These are phyloP conservation scores for Extremus antarcticus DNA, from an alignment of 495 filamentous ascomycete species.

Conservation along the genomic window DNA sequence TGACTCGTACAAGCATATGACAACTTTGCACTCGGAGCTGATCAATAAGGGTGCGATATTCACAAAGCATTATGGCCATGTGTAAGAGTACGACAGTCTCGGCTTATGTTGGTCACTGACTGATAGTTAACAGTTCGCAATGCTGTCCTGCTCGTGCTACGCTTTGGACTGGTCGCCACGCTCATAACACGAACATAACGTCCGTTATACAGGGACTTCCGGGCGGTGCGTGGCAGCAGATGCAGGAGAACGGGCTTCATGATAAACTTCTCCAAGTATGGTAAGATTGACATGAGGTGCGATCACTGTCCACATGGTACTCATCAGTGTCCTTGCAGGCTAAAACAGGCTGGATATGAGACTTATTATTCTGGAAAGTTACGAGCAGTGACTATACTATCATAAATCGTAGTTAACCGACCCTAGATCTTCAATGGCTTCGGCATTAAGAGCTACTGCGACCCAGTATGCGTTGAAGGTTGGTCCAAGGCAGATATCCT, in stretches of 20 bases:
- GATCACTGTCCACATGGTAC: no score
- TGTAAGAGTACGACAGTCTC: background rate
- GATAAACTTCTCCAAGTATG: slow-evolving; percentile 54
- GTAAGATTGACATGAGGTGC: no score
- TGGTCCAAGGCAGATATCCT: slow-evolving; percentile 53
- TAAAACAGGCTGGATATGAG: slow-evolving; percentile 55
- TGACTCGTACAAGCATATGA: background rate
- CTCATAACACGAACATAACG: slow-evolving; percentile 68
- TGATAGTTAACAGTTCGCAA: background rate
- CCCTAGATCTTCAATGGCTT: slow-evolving; percentile 44
- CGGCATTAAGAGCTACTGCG: slow-evolving; percentile 19
- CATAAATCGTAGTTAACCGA: background rate
- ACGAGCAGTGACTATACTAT: background rate
- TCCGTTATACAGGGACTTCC: slow-evolving; percentile 43
- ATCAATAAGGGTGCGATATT: slow-evolving; percentile 2
- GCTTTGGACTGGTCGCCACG: slow-evolving; percentile 47
- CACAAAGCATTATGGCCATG: slow-evolving; percentile 7
- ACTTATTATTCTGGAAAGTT: slow-evolving; percentile 60
- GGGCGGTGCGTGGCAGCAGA: slow-evolving; percentile 56
- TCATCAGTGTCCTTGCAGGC: slow-evolving; percentile 33
- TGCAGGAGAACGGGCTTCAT: slow-evolving; percentile 52
- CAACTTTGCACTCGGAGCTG: background rate
- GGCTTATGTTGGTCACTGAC: background rate
- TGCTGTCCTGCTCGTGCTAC: slow-evolving; percentile 25
- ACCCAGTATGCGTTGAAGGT: slow-evolving; percentile 40